Evolutionary conservation across 257 asterid genomes (phyloP), one percentile per base, ranked within the genome.

Genomic region (Haberlea rhodopensis): DNA sequence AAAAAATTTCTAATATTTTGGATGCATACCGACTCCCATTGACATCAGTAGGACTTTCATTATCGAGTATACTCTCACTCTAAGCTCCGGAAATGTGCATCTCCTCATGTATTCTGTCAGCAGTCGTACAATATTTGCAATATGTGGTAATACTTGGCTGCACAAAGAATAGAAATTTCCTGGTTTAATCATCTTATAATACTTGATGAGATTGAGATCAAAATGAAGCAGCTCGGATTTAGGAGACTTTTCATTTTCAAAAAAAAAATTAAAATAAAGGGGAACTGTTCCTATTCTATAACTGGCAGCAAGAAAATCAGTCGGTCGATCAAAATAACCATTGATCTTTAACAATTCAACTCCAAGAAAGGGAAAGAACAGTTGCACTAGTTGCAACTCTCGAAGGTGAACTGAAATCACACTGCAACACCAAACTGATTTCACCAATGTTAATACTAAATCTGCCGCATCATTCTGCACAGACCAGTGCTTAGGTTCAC

Each of bases 141-240:
- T 82, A 66, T 85, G 84, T 46, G 95, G 95, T 59, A 87, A 78
- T 61, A 87, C 57, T 71, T 87, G 96, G 79, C 99, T 94, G 99
- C 89, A 78, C 66, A 34, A 77, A 68, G 54, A 48, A 67, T n/a
- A 55, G 56, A 53, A n/a, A 37, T 15, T 40, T 46, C 22, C 29
- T 22, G 29, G 52, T 46, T 24, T 60, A n/a, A 71, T 49, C 75
- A 70, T 34, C 48, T 53, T 40, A 3, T 13, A 15, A 13, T 1
- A 15, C 18, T 40, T 4, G 49, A 15, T 19, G 6, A 40, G 0
- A 15, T 40, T 40, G 49, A 40, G 7, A 40, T 40, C 49, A 40
- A 40, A 40, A 40, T 40, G 19, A 15, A 15, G 19, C 3, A 40
- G 19, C 15, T 40, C 1, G 6, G 16, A 40, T 19, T 40, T 40